Percentiles rank a stretch among this genome's conserved stretches.
Evolutionary conservation across 202 grass and related monocot genomes (phyloP).

Genomic region (Saccharum hybrid): DNA sequence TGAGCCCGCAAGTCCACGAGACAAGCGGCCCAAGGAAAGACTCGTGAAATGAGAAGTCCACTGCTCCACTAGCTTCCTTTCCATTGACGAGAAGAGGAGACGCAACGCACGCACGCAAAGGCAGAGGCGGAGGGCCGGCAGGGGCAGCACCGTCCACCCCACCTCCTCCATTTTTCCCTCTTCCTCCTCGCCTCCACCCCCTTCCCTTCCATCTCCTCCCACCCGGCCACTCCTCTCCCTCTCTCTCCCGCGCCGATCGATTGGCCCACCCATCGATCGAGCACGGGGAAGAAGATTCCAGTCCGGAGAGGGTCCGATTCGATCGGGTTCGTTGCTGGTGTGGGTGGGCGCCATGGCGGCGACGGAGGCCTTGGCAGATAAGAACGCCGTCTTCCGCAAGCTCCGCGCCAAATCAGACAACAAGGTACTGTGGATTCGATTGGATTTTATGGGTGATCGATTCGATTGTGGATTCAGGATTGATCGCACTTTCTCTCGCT

Average conservation of each 20-base stretch:
- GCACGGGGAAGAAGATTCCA: background rate
- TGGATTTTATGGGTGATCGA: background rate
- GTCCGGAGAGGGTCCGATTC: background rate
- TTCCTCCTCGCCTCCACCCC: constrained; percentile 43
- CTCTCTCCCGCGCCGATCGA: constrained; percentile 30
- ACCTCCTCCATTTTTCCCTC: constrained; percentile 14
- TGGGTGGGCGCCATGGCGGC: constrained; percentile 55
- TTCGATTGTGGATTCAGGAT: background rate
- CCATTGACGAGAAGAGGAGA: background rate
- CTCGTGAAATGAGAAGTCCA: background rate
- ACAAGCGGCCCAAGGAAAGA: background rate
- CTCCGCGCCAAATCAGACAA: constrained; percentile 93
- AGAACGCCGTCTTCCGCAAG: constrained; percentile 83
- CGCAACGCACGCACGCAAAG: constrained; percentile 17
- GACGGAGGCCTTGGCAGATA: constrained; percentile 62
- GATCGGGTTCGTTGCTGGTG: background rate
- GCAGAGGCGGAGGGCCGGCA: background rate
- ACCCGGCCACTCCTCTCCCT: background rate
- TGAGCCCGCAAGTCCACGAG: background rate
- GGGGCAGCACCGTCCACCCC: constrained; percentile 43
- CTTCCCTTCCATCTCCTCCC: background rate
- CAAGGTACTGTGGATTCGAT: constrained; percentile 55
- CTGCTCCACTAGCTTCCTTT: constrained; percentile 10
- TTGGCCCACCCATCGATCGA: constrained; percentile 29
- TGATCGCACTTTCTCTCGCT: background rate